Base-by-base conservation (phyloP, 371 early-diverging fungal genomes). In the Apophysomyces ossiformis region DNA sequence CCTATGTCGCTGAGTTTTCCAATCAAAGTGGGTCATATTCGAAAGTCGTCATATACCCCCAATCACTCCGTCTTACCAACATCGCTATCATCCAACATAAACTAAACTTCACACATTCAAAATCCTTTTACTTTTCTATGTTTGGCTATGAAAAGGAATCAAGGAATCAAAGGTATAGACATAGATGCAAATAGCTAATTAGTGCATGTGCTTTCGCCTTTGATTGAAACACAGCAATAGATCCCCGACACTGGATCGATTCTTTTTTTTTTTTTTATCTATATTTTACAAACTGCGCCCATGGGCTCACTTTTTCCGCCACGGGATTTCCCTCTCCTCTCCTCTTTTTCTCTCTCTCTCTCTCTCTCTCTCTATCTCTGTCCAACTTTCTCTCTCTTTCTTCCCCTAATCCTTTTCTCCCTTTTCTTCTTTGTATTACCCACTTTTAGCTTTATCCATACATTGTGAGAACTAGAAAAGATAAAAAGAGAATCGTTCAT, bases 361-460 rank as follows among this genome's bases (percentile, higher is more conserved):
- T 7, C 16, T 38, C 11, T 44, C 60, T 65, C 47, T 68, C 38
- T 67, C n/a, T 68, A 65, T 39, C 57, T 62, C 36, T 12, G n/a
- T 38, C 11, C 7, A 41, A 38, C 36, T 64, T 56, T 44, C 60
- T 65, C 47, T 68, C 38, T 67, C n/a, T 68, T 67, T 39, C 57
- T 62, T 57, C 43, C 54, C 36, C 21, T 36, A 21, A 44, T 6
- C 26, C 18, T 36, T 18, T 21, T 64, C 15, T 37, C 45, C 61
- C 39, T 7, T 58, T 39, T 61, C 36, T 59, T 63, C 47, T 41
- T 32, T 11, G 1, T 41, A 8, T 8, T 13, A 13, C 41, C 5
- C 41, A 41, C 8, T 41, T 41, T 41, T 41, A 41, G 41, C 13
- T 41, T 39, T 41, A 11, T 2, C 32, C 32, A 26, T 26, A 26